These are phyloP conservation scores for Cystofilobasidium ferigula DNA, from an alignment of 768 basidiomycete genomes.

Conservation along the genomic window DNA sequence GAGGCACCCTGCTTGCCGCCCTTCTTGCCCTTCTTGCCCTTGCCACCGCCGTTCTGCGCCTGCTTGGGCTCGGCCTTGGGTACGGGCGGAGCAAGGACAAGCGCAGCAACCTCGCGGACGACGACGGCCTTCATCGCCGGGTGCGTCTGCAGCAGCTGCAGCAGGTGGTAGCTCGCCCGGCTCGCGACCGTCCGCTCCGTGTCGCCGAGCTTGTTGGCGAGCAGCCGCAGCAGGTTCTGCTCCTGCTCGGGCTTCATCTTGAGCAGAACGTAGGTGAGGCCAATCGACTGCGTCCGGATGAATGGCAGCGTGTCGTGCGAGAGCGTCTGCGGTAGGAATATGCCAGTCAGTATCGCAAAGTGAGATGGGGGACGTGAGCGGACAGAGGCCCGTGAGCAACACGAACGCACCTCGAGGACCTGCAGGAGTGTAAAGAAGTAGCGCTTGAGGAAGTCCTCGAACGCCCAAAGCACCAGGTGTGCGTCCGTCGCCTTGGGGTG, in stretches of 20 bases:
- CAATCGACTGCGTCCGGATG: conserved; percentile 72
- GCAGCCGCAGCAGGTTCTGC: conserved; percentile 79
- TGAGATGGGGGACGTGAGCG: background rate
- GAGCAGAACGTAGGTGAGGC: conserved; percentile 65
- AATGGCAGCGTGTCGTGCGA: conserved; percentile 77
- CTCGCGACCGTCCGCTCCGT: conserved; percentile 77
- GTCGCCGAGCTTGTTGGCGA: conserved; percentile 94
- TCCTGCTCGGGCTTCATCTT: conserved; percentile 91
- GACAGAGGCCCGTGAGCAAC: background rate
- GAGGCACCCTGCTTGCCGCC: conserved; percentile 34
- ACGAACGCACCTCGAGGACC: conserved; percentile 61
- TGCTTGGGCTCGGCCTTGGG: conserved; percentile 35
- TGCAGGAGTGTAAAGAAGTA: conserved; percentile 88
- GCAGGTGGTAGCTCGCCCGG: conserved; percentile 75
- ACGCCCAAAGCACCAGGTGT: conserved; percentile 70
- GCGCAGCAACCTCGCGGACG: conserved; percentile 69
- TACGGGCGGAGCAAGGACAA: conserved; percentile 57
- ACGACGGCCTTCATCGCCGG: conserved; percentile 86
- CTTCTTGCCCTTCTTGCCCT: conserved; percentile 31
- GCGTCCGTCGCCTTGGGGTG: conserved; percentile 57
- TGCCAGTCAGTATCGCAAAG: background rate
- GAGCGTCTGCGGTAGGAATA: conserved; percentile 51
- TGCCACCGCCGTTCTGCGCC: conserved; percentile 33
- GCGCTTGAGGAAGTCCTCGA: conserved; percentile 96
- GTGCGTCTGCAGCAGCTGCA: conserved; percentile 78